A percentile compares a stretch with the other conserved stretches of the same genome.
Evolutionary conservation across 2,329 filamentous ascomycete species (phyloP).

Genomic region (Hirsutella thompsonii): DNA sequence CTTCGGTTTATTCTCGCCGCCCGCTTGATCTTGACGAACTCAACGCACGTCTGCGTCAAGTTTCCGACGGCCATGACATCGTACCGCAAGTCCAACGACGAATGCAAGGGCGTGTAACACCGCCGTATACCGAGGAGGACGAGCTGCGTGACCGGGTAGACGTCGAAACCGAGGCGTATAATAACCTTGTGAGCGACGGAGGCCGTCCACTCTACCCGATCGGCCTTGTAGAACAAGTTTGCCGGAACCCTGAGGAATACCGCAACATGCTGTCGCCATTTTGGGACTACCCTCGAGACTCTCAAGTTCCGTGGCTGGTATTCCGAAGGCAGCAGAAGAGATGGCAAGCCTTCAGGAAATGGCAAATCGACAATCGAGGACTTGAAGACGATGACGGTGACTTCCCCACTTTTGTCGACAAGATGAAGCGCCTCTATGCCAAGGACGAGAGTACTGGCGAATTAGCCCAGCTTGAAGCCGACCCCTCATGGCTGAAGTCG

Average conservation of each 20-base stretch:
- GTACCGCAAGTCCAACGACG: neutral
- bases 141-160: neutral
- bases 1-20: neutral
- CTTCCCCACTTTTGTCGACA: neutral
- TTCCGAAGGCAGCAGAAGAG: neutral
- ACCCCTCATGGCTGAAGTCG: slow-evolving; percentile 4
- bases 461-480: slow-evolving; percentile 4
- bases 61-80: neutral
- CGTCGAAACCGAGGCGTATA: neutral
- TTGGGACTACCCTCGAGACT: neutral
- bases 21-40: neutral
- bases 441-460: neutral
- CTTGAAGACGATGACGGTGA: neutral
- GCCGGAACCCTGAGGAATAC: neutral
- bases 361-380: neutral
- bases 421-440: neutral
- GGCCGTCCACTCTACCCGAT: neutral
- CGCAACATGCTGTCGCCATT: neutral
- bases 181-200: neutral
- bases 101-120: neutral
- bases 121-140: neutral
- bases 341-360: slow-evolving; percentile 7
- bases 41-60: neutral
- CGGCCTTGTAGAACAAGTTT: neutral
- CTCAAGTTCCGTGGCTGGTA: neutral